These are phyloP conservation scores for Euphorbia peplus DNA, from an alignment of 345 rosid species.

Conservation along the genomic window DNA sequence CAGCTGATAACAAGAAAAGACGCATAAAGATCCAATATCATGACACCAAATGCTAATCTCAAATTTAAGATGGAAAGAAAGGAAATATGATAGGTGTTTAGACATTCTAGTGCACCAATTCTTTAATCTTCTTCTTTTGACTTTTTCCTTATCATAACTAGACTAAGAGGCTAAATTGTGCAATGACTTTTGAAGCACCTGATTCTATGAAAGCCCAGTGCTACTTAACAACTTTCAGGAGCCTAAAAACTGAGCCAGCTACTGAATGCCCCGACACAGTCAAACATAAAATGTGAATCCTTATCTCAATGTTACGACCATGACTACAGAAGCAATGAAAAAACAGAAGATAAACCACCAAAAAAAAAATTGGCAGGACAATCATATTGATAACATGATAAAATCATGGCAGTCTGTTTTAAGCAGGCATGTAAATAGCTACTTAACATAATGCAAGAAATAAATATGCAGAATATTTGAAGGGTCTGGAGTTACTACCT, in stretches of 20 bases:
- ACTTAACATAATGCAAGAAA: not conserved
- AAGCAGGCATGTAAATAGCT: not conserved
- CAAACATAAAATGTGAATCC: not conserved
- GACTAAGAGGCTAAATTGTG: not conserved
- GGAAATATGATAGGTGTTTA: not conserved
- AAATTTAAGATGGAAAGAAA: not conserved
- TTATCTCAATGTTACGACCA: not conserved
- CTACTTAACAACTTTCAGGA: not conserved
- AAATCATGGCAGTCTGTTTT: not conserved
- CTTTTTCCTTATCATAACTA: not conserved
- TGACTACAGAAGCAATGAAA: not conserved
- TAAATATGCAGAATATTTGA: not conserved
- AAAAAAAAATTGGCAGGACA: not conserved
- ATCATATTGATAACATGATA: not conserved
- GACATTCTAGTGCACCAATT: not conserved
- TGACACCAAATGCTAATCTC: not conserved
- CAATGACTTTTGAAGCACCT: slow-evolving; percentile 7
- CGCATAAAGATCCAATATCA: slow-evolving; percentile 7
- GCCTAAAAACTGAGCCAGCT: slow-evolving; percentile 8
- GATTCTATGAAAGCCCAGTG: slow-evolving; percentile 11
- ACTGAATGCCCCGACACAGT: not conserved
- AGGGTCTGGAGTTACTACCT: slow-evolving; percentile 41
- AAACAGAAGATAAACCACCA: not conserved
- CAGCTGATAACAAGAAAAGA: slow-evolving; percentile 50
- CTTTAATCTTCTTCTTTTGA: not conserved